Conservation (phyloP, 805 yeast species). For the Starmerella sirachaensis region DNA sequence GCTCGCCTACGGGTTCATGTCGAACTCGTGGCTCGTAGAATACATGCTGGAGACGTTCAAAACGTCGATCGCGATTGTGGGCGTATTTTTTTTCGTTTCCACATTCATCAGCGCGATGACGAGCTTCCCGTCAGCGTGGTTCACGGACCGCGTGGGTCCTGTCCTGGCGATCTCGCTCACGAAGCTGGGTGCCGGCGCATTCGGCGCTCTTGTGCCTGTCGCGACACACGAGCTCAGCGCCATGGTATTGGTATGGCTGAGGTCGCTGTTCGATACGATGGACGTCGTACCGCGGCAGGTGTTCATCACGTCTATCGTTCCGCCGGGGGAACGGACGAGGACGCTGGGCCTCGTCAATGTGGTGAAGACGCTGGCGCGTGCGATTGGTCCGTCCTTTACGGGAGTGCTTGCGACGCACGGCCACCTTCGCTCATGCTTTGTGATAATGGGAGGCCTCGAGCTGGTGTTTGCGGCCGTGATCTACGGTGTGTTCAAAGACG, state of each 20-base stretch:
- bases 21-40: slow-evolving; percentile 77
- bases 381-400: slow-evolving; percentile 69
- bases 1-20: slow-evolving; percentile 79
- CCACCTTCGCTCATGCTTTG: slow-evolving; percentile 26
- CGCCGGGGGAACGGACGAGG: slow-evolving; percentile 51
- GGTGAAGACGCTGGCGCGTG: slow-evolving; percentile 73
- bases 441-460: slow-evolving; percentile 29
- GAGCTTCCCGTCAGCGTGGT: slow-evolving; percentile 49
- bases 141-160: slow-evolving; percentile 63
- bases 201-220: slow-evolving; percentile 44
- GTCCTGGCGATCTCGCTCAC: slow-evolving; percentile 60
- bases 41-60: slow-evolving; percentile 52
- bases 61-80: slow-evolving; percentile 46
- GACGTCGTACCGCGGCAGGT: slow-evolving; percentile 89
- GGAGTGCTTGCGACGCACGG: slow-evolving; percentile 51
- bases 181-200: slow-evolving; percentile 66
- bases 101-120: slow-evolving; percentile 42
- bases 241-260: slow-evolving; percentile 39
- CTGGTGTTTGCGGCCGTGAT: slow-evolving; percentile 21
- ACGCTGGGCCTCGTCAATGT: slow-evolving; percentile 80
- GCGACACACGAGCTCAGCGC: slow-evolving; percentile 36
- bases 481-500: slow-evolving; percentile 8
- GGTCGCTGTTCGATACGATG: slow-evolving; percentile 62
- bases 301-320: slow-evolving; percentile 55
- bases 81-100: slow-evolving; percentile 32